phyloP scores from a whole-genome alignment of 805 yeast species.

The Ogataea minuta region DNA sequence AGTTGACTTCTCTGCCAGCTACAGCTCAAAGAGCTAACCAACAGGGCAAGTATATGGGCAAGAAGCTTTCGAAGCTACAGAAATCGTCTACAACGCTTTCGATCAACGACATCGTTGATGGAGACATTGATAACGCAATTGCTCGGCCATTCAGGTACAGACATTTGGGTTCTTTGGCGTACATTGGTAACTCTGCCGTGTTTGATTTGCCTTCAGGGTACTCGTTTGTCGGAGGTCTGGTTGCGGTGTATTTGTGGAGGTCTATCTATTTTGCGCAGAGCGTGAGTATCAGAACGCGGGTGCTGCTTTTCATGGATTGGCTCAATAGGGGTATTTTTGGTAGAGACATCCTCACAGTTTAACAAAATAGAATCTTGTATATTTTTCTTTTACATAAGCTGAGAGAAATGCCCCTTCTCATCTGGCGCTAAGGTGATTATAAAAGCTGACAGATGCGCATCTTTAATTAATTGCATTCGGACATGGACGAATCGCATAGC shows the following conservation, averaged over 20 bases:
- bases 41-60: slow-evolving; percentile 66
- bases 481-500: slow-evolving; percentile 22
- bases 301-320: slow-evolving; percentile 66
- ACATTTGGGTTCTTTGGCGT: slow-evolving; percentile 67
- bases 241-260: slow-evolving; percentile 76
- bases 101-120: slow-evolving; percentile 46
- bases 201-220: slow-evolving; percentile 62
- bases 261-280: slow-evolving; percentile 67
- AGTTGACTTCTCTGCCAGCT: slow-evolving; percentile 67
- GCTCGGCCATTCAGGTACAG: slow-evolving; percentile 59
- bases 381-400: slow-evolving; percentile 3
- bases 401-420: slow-evolving; percentile 1
- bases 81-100: slow-evolving; percentile 42
- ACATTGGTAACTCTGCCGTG: slow-evolving; percentile 68
- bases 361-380: slow-evolving; percentile 8
- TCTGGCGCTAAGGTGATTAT: slow-evolving; percentile 9
- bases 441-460: not conserved
- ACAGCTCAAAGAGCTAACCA: slow-evolving; percentile 75
- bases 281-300: slow-evolving; percentile 62
- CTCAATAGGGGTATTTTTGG: slow-evolving; percentile 58
- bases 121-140: slow-evolving; percentile 55
- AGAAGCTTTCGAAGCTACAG: slow-evolving; percentile 54
- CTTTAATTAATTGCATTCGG: not conserved
- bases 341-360: slow-evolving; percentile 40
- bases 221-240: slow-evolving; percentile 60